Evolutionary conservation across 169 alveolate species (phyloP), one percentile per base, ranked within the genome.

Genomic region (Eimeria acervulina): DNA sequence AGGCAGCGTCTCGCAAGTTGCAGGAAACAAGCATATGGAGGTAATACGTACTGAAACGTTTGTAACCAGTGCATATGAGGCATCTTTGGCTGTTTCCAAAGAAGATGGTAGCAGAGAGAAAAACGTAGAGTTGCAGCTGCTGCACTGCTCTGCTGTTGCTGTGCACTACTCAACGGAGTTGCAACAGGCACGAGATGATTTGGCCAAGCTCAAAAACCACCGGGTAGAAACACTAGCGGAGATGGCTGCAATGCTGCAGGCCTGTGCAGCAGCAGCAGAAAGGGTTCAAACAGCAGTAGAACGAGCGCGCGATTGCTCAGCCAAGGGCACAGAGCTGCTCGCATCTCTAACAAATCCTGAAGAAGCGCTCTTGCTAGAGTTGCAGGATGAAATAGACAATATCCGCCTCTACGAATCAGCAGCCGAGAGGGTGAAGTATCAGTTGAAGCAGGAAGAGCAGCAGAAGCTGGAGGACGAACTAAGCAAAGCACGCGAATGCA

Each of bases 391-490:
- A 17, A 17, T 17, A 74, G 85, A 36, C 4, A 10, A 2, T 12
- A 31, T 74, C 36, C 85, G 55, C 17, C 38, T 26, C 13, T 42
- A 10, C 0, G 85, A 36, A 19, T 55, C 61, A 38, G 61, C 28
- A 74, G 85, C 85, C 19, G 38, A 66, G 23, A 21, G 6, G 23
- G 0, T 8, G 42, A 10, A 17, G 36, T 36, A 38, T 23, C 59
- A 74, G 13, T 19, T 38, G 85, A 36, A n/a, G 21, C 85, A 36
- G 36, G 38, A 74, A 13, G 61, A 74, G 59, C 33, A 19, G 85
- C 85, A 74, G 85, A 33, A 74, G 85, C 85, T 74, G 61, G 36
- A n/a, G 61, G n/a, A n/a, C n/a, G n/a, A n/a, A n/a, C n/a, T 40
- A 38, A 1, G 85, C 85, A 23, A 28, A 36, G 36, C 7, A 1